Evolutionary conservation across 2,329 filamentous ascomycete species (phyloP), one percentile per base, ranked within the genome.

Genomic region (Phoma herbarum): DNA sequence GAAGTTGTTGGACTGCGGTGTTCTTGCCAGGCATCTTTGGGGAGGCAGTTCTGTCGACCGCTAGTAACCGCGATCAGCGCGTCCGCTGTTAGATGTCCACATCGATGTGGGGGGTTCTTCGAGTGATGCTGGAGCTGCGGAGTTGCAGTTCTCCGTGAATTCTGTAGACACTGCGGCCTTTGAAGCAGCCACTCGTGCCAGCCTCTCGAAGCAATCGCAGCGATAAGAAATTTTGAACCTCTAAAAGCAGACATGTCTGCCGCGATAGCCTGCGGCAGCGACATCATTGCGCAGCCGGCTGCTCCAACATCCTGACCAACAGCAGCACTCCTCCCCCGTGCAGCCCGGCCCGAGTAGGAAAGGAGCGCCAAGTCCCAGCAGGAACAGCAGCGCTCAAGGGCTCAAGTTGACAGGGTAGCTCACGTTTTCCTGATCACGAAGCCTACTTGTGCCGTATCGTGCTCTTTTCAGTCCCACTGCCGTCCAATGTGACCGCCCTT

Each of bases 401-500:
- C 48, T 50, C 58, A 60, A 22, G 53, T 53, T 50, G 52, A 55
- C 59, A 64, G 59, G 63, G 60, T 60, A 55, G 57, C 53, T 48
- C 65, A 62, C 47, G 48, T 50, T 59, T 63, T 66, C 63, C 54
- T 67, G 62, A 70, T 73, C 68, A 71, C 70, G 62, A 67, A 63
- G 37, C 18, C 37, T 41, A 41, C 37, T 41, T 41, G 37, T 41
- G 62, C 64, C 62, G 63, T 61, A 59, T 66, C 57, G 66, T 66
- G 61, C 61, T 53, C 61, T 61, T 55, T 61, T 54, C 59, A 61
- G 66, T 67, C 57, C 64, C 62, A 63, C 63, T 57, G 61, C 58
- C 64, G 63, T 61, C 70, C 67, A 67, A 76, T 76, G 73, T 74
- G 70, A 73, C 71, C 66, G 62, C 59, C 63, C 62, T 69, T 73